Conservation (phyloP, 2,329 filamentous ascomycete species). For the Pestalotiopsis sp. region DNA sequence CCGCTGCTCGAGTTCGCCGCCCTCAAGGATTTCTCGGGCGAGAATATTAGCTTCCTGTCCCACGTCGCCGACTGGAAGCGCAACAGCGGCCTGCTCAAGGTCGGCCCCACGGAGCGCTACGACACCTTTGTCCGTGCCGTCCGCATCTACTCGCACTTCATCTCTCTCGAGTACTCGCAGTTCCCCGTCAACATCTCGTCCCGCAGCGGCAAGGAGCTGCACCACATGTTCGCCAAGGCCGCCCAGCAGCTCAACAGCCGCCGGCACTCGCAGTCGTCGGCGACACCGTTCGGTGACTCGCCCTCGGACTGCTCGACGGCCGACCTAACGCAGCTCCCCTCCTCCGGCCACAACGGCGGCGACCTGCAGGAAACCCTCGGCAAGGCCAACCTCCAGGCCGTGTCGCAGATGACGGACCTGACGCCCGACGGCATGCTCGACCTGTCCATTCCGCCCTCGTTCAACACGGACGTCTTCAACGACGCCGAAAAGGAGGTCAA, state of each 20-base stretch:
- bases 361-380: slow-evolving; percentile 21
- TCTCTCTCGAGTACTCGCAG: slow-evolving; percentile 33
- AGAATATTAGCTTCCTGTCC: slow-evolving; percentile 60
- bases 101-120: slow-evolving; percentile 4
- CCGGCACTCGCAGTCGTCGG: slow-evolving; percentile 13
- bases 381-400: slow-evolving; percentile 20
- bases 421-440: slow-evolving; percentile 11
- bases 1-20: slow-evolving; percentile 56
- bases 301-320: slow-evolving; percentile 8
- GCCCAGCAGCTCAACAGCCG: slow-evolving; percentile 19
- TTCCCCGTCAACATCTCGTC: slow-evolving; percentile 24
- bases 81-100: slow-evolving; percentile 11
- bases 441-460: slow-evolving; percentile 11
- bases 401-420: slow-evolving; percentile 19
- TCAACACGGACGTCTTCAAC: slow-evolving; percentile 19
- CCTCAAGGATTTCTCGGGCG: slow-evolving; percentile 57
- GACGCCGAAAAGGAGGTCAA: slow-evolving; percentile 24
- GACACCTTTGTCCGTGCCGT: slow-evolving; percentile 21
- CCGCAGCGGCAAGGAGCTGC: slow-evolving; percentile 20
- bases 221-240: slow-evolving; percentile 21
- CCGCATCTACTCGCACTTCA: slow-evolving; percentile 27
- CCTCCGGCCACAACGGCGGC: background rate
- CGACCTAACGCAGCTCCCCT: background rate
- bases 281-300: slow-evolving; percentile 19
- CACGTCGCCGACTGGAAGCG: slow-evolving; percentile 48